A percentile compares a stretch with the other conserved stretches of the same genome.
Conservation (phyloP, 2,329 filamentous ascomycete genomes). For the Aureobasidium sp. region DNA sequence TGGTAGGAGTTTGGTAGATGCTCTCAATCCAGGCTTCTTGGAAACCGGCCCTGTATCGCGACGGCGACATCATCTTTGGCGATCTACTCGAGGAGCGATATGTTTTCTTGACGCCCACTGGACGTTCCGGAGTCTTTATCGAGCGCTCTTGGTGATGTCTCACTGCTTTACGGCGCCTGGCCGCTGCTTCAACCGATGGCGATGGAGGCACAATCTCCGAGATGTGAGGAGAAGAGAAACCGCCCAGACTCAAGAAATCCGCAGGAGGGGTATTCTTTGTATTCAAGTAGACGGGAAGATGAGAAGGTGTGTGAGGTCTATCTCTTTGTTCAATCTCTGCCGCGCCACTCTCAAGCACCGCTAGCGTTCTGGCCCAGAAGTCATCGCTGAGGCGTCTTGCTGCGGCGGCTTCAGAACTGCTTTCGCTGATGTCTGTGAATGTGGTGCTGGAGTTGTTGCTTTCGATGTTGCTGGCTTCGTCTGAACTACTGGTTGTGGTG, state of each 20-base stretch:
- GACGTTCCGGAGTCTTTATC: neutral
- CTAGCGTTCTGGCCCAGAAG: slow-evolving; percentile 49
- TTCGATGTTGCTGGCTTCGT: slow-evolving; percentile 9
- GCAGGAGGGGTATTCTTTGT: slow-evolving; percentile 27
- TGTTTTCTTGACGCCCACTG: slow-evolving; percentile 7
- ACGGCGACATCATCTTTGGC: slow-evolving; percentile 17
- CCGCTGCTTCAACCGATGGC: slow-evolving; percentile 4
- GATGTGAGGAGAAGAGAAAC: slow-evolving; percentile 27
- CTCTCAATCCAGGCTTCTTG: slow-evolving; percentile 11
- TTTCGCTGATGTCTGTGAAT: slow-evolving; percentile 2
- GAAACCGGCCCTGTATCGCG: slow-evolving; percentile 16
- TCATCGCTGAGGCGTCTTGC: slow-evolving; percentile 30
- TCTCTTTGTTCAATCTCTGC: slow-evolving; percentile 26
- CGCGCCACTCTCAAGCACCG: slow-evolving; percentile 35
- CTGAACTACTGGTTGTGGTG: slow-evolving; percentile 30
- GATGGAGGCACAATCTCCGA: neutral
- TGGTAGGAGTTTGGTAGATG: neutral
- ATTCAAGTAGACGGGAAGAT: neutral
- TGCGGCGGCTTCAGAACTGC: neutral
- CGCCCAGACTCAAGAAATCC: slow-evolving; percentile 32
- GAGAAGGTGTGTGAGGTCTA: neutral
- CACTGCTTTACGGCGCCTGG: slow-evolving; percentile 14
- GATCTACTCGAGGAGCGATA: slow-evolving; percentile 3
- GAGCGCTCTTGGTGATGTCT: neutral
- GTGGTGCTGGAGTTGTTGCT: neutral